A percentile compares a stretch with the other conserved stretches of the same genome.
Evolutionary conservation across 768 basidiomycete species (phyloP).

Genomic region (Lepiota venenata): DNA sequence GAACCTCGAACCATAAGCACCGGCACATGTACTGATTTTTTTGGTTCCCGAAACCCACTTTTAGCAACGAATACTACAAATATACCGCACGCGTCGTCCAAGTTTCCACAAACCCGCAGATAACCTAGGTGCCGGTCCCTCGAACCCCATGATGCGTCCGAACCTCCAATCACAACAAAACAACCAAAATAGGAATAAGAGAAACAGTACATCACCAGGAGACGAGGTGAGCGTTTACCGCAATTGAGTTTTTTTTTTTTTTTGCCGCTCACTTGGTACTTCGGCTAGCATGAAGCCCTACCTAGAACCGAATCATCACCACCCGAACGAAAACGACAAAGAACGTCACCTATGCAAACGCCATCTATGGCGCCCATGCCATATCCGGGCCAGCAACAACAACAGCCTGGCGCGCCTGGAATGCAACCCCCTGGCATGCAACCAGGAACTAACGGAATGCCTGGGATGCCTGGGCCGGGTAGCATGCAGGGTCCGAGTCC

Average conservation of each 20-base stretch:
- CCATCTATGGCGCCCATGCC: constrained; percentile 25
- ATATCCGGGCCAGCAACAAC: constrained; percentile 26
- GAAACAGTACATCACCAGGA: constrained; percentile 60
- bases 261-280: constrained; percentile 8
- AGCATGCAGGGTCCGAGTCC: constrained; percentile 7
- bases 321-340: constrained; percentile 50
- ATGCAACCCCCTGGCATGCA: constrained; percentile 12
- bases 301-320: constrained; percentile 53
- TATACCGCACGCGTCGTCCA: constrained; percentile 7
- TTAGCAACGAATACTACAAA: constrained; percentile 34
- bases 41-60: constrained; percentile 1
- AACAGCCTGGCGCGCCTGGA: constrained; percentile 12
- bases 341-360: constrained; percentile 49
- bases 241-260: not conserved
- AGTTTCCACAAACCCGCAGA: constrained; percentile 16
- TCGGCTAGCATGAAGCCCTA: constrained; percentile 40
- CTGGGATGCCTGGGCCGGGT: constrained; percentile 8
- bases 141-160: constrained; percentile 30
- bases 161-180: constrained; percentile 18
- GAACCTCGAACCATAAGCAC: not conserved
- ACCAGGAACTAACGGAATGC: constrained; percentile 1
- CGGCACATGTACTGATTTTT: not conserved
- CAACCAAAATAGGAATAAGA: constrained; percentile 29
- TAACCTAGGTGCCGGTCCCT: constrained; percentile 41
- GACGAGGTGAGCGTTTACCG: constrained; percentile 44